These are phyloP conservation scores for Nepenthes alata DNA, from an alignment of 179 eudicot genomes.

Conservation along the genomic window DNA sequence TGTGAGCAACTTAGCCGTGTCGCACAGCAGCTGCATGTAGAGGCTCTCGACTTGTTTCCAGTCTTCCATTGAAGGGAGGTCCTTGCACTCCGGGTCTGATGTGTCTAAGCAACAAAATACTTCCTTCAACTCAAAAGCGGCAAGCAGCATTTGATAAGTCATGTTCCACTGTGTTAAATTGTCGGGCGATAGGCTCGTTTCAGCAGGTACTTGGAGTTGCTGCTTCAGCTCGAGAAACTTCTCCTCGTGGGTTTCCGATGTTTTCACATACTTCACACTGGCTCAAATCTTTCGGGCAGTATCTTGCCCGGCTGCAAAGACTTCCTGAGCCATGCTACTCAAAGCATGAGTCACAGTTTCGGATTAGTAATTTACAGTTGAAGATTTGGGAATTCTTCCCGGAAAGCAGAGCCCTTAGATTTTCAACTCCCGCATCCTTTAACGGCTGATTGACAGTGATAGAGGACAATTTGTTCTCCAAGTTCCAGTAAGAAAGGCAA, in stretches of 20 bases:
- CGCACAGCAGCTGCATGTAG: conserved; percentile 19
- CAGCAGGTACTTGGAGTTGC: conserved; percentile 16
- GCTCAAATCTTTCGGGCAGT: conserved; percentile 26
- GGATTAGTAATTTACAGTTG: conserved; percentile 37
- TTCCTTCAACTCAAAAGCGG: conserved; percentile 29
- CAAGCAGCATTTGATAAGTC: conserved; percentile 38
- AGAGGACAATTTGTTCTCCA: conserved; percentile 35
- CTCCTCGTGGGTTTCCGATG: too few species aligned
- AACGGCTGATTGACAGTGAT: conserved; percentile 32
- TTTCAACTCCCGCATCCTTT: conserved; percentile 16
- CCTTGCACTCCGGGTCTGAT: conserved; percentile 23
- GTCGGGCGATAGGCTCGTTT: conserved; percentile 30
- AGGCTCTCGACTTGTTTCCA: conserved; percentile 19
- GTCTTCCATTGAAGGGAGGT: conserved; percentile 28
- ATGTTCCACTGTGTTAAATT: conserved; percentile 34
- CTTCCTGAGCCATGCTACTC: conserved; percentile 35
- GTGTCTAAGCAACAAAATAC: conserved; percentile 33
- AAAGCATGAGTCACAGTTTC: conserved; percentile 37
- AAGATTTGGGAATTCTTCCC: conserved; percentile 31
- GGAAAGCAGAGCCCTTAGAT: conserved; percentile 33
- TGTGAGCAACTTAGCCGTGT: too few species aligned
- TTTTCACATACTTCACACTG: too few species aligned
- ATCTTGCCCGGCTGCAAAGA: conserved; percentile 22
- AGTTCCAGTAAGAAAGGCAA: conserved; percentile 22
- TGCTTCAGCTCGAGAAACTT: conserved; percentile 21